These are phyloP conservation scores for Xylariaceae sp. DNA, from an alignment of 2,329 filamentous ascomycete species.

Conservation along the genomic window DNA sequence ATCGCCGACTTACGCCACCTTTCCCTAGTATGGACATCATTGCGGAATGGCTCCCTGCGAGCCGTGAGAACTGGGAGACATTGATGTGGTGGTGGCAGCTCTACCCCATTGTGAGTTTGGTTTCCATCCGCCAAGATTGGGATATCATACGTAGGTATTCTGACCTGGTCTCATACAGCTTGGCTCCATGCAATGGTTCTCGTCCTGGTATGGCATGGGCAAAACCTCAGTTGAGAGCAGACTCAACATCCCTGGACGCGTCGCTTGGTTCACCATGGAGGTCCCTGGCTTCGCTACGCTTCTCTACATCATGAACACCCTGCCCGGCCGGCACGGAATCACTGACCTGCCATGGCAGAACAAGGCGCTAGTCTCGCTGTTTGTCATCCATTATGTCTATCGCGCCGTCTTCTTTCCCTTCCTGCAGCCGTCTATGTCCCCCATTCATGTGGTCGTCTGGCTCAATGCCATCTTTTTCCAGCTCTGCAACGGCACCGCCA, in stretches of 20 bases:
- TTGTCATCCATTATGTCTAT: constrained; percentile 82
- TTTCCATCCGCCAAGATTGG: background rate
- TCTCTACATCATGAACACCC: constrained; percentile 68
- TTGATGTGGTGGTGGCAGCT: constrained; percentile 49
- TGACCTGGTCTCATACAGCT: constrained; percentile 45
- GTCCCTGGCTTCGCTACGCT: constrained; percentile 68
- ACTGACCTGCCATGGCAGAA: constrained; percentile 67
- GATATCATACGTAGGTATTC: background rate
- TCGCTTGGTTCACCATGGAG: constrained; percentile 89
- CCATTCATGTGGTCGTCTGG: constrained; percentile 69
- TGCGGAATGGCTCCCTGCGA: constrained; percentile 52
- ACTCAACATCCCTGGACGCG: constrained; percentile 82
- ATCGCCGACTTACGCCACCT: background rate
- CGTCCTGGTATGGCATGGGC: constrained; percentile 83
- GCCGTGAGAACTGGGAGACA: constrained; percentile 51
- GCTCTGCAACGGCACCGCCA: constrained; percentile 67
- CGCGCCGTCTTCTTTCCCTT: constrained; percentile 78
- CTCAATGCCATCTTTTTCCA: constrained; percentile 65
- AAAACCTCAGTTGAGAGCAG: constrained; percentile 74
- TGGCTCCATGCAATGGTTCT: constrained; percentile 66
- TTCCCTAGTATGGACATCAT: constrained; percentile 40
- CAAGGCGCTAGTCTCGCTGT: constrained; percentile 66
- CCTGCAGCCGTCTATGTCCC: constrained; percentile 86
- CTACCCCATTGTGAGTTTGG: constrained; percentile 45
- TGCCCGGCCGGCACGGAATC: constrained; percentile 56